phyloP scores from a whole-genome alignment of 495 filamentous ascomycete genomes.

The Penicillium pulvis region DNA sequence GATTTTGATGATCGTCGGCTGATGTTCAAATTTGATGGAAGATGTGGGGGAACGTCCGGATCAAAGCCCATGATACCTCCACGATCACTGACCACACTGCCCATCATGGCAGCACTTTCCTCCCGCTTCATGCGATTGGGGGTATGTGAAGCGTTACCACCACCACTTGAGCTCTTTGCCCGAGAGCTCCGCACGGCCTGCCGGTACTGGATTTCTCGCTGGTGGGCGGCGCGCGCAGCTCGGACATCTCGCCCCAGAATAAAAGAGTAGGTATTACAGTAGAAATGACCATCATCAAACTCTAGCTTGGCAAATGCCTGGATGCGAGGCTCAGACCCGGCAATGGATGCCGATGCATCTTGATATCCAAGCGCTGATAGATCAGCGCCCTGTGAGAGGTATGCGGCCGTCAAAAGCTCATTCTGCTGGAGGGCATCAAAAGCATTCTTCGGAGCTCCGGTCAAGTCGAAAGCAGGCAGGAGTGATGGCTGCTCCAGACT shows the following conservation, averaged over 20 bases:
- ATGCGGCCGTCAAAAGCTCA: conserved; percentile 45
- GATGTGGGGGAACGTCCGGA: conserved; percentile 47
- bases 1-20: conserved; percentile 52
- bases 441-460: conserved; percentile 36
- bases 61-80: conserved; percentile 62
- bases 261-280: conserved; percentile 68
- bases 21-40: conserved; percentile 41
- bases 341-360: conserved; percentile 38
- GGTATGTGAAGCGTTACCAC: conserved; percentile 49
- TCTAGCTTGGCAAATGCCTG: conserved; percentile 70
- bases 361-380: conserved; percentile 46
- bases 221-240: conserved; percentile 53
- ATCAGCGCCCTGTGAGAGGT: conserved; percentile 42
- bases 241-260: conserved; percentile 66
- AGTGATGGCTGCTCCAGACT: conserved; percentile 40
- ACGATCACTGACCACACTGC: conserved; percentile 59
- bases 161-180: conserved; percentile 51
- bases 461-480: conserved; percentile 42
- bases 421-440: conserved; percentile 45
- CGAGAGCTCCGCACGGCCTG: conserved; percentile 44
- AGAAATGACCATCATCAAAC: conserved; percentile 72
- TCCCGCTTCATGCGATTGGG: conserved; percentile 50
- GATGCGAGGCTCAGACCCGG: conserved; percentile 52
- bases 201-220: conserved; percentile 48
- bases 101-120: conserved; percentile 45